Evolutionary conservation across 2,329 filamentous ascomycete species (phyloP), one percentile per base, ranked within the genome.

Genomic region (Beauveria bassiana): DNA sequence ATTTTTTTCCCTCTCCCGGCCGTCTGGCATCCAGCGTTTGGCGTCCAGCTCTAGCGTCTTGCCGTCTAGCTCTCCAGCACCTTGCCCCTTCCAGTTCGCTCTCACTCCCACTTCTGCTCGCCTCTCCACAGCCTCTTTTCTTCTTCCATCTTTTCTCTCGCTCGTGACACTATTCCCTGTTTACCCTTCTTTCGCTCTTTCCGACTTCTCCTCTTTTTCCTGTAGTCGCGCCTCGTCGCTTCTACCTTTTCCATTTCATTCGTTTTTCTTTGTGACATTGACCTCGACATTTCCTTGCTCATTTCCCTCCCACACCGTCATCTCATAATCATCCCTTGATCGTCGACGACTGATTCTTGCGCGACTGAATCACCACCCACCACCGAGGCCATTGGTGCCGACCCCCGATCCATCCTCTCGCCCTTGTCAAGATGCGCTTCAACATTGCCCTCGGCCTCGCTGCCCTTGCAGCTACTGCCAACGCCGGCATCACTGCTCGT

Each of bases 371-470:
- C 40, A 47, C 18, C 47, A 26, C 40, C 47, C n/a, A 28, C 24
- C 47, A 12, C 34, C 38, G 56, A 59, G 56, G 56, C 47, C 47
- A 42, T 59, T 34, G 22, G 56, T 59, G 47, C 56, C 56, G 47
- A 59, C 34, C 14, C 20, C 28, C 7, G 56, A 52, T 59, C 38
- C 45, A 16, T 43, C 34, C 38, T 31, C 38, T 31, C 34, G 22
- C 22, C 49, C 16, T 28, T 20, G 43, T 18, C 49, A 52, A 28
- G 5, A 60, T 60, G 58, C 58, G 58, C n/a, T 60, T 60, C 40
- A 22, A 24, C 28, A 22, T 62, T 63, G 65, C 63, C 47, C 58
- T 69, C 57, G 63, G 64, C 61, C 63, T 70, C 61, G 65, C 66
- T 57, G 64, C 64, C 59, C 61, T 66, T 26, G 62, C 69, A 31